Evolutionary conservation across 768 basidiomycete genomes (phyloP).

Genomic region (Mycena vitilis): DNA sequence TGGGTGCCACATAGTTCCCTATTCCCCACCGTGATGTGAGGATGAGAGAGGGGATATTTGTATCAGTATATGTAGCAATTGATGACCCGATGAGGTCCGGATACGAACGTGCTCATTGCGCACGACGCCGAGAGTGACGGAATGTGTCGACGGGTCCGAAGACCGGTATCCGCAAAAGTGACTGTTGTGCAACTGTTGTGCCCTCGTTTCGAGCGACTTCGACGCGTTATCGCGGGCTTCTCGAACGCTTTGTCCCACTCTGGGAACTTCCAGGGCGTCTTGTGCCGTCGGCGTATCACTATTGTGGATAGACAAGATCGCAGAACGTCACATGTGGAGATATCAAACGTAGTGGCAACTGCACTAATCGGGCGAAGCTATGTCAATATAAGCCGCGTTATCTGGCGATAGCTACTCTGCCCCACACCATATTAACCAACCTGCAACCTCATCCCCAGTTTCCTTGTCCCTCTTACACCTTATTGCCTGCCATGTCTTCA

Average conservation of each 20-base stretch:
- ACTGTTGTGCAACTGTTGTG: not conserved
- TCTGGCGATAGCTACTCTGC: not conserved
- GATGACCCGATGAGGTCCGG: not conserved
- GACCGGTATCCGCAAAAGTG: not conserved
- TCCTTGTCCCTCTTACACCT: slow-evolving; percentile 19
- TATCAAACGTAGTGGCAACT: slow-evolving; percentile 15
- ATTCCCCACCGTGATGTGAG: slow-evolving; percentile 42
- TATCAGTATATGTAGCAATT: slow-evolving; percentile 17
- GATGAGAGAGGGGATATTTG: not conserved
- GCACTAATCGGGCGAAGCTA: slow-evolving; percentile 5
- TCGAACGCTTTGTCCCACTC: slow-evolving; percentile 9
- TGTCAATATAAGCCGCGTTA: slow-evolving; percentile 19
- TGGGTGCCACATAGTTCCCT: slow-evolving; percentile 81
- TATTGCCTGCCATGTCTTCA: slow-evolving; percentile 33
- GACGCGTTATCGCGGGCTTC: slow-evolving; percentile 21
- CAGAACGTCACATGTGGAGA: slow-evolving; percentile 17
- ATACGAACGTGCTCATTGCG: slow-evolving; percentile 9
- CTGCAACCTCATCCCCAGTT: slow-evolving; percentile 30
- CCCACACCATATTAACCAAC: slow-evolving; percentile 20
- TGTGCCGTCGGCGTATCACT: not conserved
- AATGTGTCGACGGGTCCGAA: slow-evolving; percentile 14
- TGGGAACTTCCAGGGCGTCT: not conserved
- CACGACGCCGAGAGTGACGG: slow-evolving; percentile 6
- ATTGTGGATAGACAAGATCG: slow-evolving; percentile 19
- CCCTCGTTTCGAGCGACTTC: slow-evolving; percentile 6